Conservation (phyloP, 1,284 basidiomycete genomes). For the Trichosporon coremiiforme region DNA sequence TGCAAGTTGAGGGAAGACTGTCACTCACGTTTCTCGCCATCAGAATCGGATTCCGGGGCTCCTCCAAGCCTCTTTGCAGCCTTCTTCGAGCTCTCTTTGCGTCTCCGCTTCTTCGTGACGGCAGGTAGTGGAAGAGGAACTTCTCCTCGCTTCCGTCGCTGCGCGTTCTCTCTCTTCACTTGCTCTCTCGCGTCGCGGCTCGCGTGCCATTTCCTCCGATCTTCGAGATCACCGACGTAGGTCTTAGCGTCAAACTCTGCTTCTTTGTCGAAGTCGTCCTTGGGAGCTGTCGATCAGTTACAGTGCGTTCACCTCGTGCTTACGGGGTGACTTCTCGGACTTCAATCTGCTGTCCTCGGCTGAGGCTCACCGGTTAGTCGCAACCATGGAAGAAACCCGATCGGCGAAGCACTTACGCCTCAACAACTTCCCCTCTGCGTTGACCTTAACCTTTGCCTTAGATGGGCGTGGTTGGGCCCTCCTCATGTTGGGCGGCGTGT, state of each 20-base stretch:
- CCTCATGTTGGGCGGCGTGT: not conserved
- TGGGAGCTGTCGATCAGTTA: constrained; percentile 22
- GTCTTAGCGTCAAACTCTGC: constrained; percentile 32
- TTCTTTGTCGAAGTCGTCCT: constrained; percentile 46
- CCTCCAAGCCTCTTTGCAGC: not conserved
- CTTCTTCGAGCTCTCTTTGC: not conserved
- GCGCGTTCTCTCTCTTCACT: constrained; percentile 32
- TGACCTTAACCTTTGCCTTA: not conserved
- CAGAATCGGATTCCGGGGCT: not conserved
- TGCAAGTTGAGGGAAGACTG: constrained; percentile 22
- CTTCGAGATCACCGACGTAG: constrained; percentile 33
- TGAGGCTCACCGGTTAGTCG: not conserved
- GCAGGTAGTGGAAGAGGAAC: constrained; percentile 29
- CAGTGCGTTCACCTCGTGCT: not conserved
- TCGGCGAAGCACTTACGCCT: not conserved
- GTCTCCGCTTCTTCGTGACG: constrained; percentile 21
- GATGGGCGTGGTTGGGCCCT: not conserved
- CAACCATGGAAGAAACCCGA: not conserved
- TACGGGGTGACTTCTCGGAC: not conserved
- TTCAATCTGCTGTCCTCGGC: not conserved
- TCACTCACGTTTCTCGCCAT: not conserved
- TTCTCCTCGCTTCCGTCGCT: constrained; percentile 33
- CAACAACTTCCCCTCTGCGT: not conserved
- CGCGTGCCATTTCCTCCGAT: constrained; percentile 25
- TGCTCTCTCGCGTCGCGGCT: constrained; percentile 21